These are phyloP conservation scores for Tulasnella sp. DNA, from an alignment of 768 basidiomycete genomes.

Conservation along the genomic window DNA sequence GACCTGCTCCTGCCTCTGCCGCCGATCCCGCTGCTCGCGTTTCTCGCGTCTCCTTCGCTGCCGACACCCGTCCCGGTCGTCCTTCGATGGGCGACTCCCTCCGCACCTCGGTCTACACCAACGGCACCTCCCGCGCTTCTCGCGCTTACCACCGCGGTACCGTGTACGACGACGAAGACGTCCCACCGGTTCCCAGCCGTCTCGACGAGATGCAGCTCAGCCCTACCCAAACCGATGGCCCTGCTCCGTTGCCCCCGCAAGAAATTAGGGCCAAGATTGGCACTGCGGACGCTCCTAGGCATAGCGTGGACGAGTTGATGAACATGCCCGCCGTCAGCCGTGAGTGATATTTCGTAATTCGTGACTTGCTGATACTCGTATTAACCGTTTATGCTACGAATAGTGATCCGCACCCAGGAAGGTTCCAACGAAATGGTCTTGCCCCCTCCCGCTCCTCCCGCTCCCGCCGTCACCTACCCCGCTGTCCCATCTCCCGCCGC, in stretches of 20 bases:
- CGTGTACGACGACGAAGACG: conserved; percentile 24
- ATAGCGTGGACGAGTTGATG: conserved; percentile 26
- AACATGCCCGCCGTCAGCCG: conserved; percentile 32
- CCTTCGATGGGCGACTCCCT: conserved; percentile 1
- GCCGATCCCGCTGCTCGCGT: conserved; percentile 22
- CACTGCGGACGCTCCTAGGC: conserved; percentile 18
- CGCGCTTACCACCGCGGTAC: conserved; percentile 15
- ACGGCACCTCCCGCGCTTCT: conserved; percentile 10
- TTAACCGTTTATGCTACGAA: not conserved
- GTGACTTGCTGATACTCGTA: not conserved
- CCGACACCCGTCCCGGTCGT: conserved; percentile 26
- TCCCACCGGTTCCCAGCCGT: conserved; percentile 20
- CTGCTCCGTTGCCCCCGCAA: conserved; percentile 19
- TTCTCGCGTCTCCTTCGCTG: conserved; percentile 33
- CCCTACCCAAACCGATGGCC: conserved; percentile 31
- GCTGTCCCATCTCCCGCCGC: conserved; percentile 1
- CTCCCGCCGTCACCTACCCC: conserved; percentile 16
- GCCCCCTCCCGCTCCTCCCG: not conserved
- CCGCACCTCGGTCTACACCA: conserved; percentile 24
- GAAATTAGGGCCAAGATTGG: conserved; percentile 29
- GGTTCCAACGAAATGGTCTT: conserved; percentile 24
- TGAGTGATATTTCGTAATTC: conserved; percentile 12
- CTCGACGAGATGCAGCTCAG: conserved; percentile 29
- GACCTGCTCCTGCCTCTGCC: conserved; percentile 15
- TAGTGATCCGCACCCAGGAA: conserved; percentile 27